phyloP scores from a whole-genome alignment of 495 filamentous ascomycete species.

The Pseudoneurospora amorphoporcata region DNA sequence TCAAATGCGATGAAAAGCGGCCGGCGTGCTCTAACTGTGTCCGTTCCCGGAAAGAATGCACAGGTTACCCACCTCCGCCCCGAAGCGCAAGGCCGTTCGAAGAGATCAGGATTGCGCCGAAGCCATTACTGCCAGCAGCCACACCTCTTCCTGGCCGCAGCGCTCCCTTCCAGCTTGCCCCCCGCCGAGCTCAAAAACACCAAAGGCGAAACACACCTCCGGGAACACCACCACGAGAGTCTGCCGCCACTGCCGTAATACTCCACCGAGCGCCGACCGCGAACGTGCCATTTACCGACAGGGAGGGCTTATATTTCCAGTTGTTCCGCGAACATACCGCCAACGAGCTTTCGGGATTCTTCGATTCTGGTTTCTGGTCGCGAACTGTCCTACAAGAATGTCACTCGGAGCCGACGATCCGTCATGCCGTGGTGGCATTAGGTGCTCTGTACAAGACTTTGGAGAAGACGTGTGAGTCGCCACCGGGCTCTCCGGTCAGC shows the following conservation, averaged over 20 bases:
- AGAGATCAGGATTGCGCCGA: slow-evolving; percentile 35
- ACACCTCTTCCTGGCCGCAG: slow-evolving; percentile 15
- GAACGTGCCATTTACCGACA: slow-evolving; percentile 26
- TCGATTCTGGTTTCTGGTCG: slow-evolving; percentile 53
- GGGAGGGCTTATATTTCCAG: slow-evolving; percentile 49
- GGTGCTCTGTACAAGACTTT: slow-evolving; percentile 54
- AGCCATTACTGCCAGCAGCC: slow-evolving; percentile 17
- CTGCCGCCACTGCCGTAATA: slow-evolving; percentile 1
- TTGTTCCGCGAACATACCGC: slow-evolving; percentile 48
- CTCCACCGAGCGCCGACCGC: slow-evolving; percentile 23
- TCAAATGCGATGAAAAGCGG: slow-evolving; percentile 58
- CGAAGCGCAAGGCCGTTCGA: slow-evolving; percentile 31
- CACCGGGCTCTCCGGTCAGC: slow-evolving; percentile 28
- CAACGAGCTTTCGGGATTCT: slow-evolving; percentile 51
- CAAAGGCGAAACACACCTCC: slow-evolving; percentile 24
- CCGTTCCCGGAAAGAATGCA: slow-evolving; percentile 36
- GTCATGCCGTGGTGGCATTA: slow-evolving; percentile 55
- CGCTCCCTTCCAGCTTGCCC: slow-evolving; percentile 12
- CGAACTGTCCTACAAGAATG: slow-evolving; percentile 48
- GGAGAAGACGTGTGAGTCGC: slow-evolving; percentile 41
- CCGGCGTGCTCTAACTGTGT: slow-evolving; percentile 49
- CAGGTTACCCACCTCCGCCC: slow-evolving; percentile 41
- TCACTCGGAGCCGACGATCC: slow-evolving; percentile 49
- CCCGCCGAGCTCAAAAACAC: slow-evolving; percentile 17
- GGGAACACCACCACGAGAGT: slow-evolving; percentile 19